Base-by-base conservation (phyloP, 306 rosid species). In the Trifolium dubium region DNA sequence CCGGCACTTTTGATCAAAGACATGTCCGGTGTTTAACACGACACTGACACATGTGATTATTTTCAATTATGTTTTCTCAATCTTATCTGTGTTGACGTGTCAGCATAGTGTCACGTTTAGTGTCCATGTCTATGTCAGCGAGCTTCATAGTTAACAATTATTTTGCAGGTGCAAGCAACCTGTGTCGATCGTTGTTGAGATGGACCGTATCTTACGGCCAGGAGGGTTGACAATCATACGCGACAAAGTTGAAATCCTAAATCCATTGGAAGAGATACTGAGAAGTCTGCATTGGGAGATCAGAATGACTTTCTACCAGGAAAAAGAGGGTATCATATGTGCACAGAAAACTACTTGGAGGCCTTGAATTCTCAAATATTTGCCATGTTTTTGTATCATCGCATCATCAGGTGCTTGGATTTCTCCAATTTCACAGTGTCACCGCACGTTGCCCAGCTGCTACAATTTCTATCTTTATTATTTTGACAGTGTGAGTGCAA, bases 211-310 rank as follows among this genome's bases (percentile, higher is more conserved):
- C 59, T 63, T 88, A 51, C 75, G 97, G 69, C 95, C 99, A 0
- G 99, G 96, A 74, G 99, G 99, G n/a, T 89, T 92, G 93, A 86
- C 83, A 8, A 87, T 94, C 72, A 72, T 94, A 60, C 99, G 99
- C 3, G 99, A 94, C 68, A 94, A 94, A 79, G 86, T 88, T 18
- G 88, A 87, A 77, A 88, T 92, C 58, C 82, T 94, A 58, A 86
- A 89, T 76, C 87, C 97, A 3, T 69, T 94, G 63, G 95, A 91
- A 61, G 91, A 83, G 51, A 89, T 94, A 60, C 43, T 94, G 53
- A 92, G 66, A 76, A 94, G 92, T 54, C 41, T 94, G 84, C 86
- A 86, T 0, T 94, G 97, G 97, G 92, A 89, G 34, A 87, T 94
- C 55, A 80, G 88, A 66, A 89, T 94, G 97, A 87, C 89, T 61